A percentile compares a stretch with the other conserved stretches of the same genome.
Evolutionary conservation across 768 basidiomycete genomes (phyloP).

Genomic region (Holtermannia corniformis): DNA sequence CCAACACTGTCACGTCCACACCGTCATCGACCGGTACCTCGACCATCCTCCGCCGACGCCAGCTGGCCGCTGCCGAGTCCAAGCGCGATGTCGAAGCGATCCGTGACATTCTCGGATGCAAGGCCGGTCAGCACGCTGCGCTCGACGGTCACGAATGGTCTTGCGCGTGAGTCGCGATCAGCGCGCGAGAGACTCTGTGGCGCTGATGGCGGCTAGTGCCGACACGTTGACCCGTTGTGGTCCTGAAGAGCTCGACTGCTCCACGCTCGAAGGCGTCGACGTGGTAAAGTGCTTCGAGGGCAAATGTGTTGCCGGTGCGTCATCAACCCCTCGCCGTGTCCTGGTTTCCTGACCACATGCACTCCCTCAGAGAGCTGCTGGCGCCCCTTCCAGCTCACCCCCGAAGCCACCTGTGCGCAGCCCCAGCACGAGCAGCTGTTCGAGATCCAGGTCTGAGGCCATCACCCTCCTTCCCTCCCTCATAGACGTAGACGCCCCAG

Average conservation of each 20-base stretch:
- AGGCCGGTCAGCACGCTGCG: not conserved
- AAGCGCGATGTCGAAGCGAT: not conserved
- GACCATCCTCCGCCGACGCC: not conserved
- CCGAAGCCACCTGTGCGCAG: not conserved
- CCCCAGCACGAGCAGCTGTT: not conserved
- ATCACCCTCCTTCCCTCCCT: not conserved
- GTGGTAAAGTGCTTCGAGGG: not conserved
- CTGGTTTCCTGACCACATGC: too few species aligned
- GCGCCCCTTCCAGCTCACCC: not conserved
- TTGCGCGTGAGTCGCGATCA: not conserved
- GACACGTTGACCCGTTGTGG: not conserved
- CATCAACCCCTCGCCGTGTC: too few species aligned
- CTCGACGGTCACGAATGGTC: not conserved
- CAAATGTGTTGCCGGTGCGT: not conserved
- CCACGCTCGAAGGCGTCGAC: not conserved
- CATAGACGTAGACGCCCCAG: not conserved
- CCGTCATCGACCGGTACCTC: not conserved
- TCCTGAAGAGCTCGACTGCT: not conserved
- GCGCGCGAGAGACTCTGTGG: not conserved
- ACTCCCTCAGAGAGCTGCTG: not conserved
- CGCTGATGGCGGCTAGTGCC: not conserved
- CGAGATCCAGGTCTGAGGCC: not conserved
- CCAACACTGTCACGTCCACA: not conserved
- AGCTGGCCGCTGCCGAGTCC: not conserved
- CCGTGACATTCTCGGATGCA: not conserved